phyloP scores from a whole-genome alignment of 2,329 filamentous ascomycete species.

The Emmonsia crescens region DNA sequence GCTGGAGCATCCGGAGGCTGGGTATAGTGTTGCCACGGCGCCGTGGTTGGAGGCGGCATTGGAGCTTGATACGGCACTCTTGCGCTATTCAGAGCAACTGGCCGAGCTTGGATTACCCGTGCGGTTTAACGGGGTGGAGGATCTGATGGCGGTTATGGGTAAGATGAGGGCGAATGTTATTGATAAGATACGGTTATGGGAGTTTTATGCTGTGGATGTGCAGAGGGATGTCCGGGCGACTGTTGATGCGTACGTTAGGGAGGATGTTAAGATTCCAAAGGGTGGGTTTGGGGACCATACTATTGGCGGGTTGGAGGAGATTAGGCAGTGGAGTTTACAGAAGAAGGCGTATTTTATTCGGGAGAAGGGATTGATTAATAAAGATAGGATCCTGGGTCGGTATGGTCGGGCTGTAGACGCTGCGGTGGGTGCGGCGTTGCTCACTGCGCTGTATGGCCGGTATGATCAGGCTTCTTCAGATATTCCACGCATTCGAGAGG shows the following conservation, averaged over 20 bases:
- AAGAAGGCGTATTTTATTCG: slow-evolving; percentile 51
- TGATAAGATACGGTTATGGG: slow-evolving; percentile 70
- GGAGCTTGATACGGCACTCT: slow-evolving; percentile 66
- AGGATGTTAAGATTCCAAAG: slow-evolving; percentile 45
- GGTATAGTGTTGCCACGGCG: slow-evolving; percentile 86
- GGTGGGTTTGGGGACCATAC: slow-evolving; percentile 40
- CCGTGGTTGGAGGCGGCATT: slow-evolving; percentile 59
- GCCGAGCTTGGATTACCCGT: slow-evolving; percentile 62
- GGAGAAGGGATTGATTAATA: slow-evolving; percentile 58
- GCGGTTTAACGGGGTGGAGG: slow-evolving; percentile 56
- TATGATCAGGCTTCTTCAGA: slow-evolving; percentile 44
- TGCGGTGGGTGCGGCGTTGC: slow-evolving; percentile 55
- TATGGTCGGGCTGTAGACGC: slow-evolving; percentile 63
- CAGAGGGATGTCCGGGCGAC: slow-evolving; percentile 59
- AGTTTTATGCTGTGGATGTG: slow-evolving; percentile 81
- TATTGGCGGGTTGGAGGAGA: slow-evolving; percentile 41
- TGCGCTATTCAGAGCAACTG: slow-evolving; percentile 53
- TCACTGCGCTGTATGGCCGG: slow-evolving; percentile 58
- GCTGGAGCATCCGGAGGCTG: slow-evolving; percentile 84
- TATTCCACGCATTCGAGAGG: slow-evolving; percentile 38
- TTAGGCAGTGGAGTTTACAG: slow-evolving; percentile 46
- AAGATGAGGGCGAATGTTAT: slow-evolving; percentile 73
- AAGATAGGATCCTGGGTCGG: slow-evolving; percentile 66
- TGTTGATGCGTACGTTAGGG: slow-evolving; percentile 59
- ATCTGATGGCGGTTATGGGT: slow-evolving; percentile 72